Evolutionary conservation across 805 yeast species (phyloP), one percentile per base, ranked within the genome.

Genomic region (Jamesozyma rosinii): DNA sequence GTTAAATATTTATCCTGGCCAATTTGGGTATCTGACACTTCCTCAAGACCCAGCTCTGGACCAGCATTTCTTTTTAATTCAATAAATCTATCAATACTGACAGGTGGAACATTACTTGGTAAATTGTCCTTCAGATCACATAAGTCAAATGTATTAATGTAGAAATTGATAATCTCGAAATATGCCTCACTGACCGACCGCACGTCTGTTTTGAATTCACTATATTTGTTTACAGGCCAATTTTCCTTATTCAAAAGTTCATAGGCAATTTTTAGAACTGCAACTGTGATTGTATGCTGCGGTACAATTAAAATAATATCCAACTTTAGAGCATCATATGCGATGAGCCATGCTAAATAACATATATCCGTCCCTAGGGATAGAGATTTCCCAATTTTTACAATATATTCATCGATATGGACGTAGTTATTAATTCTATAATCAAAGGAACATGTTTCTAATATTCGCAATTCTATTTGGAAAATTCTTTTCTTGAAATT

Each of bases 391-490:
- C 75, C 71, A 49, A 75, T 70, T 51, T 81, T 80, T 17, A 85
- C 71, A 9, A 83, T 69, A 49, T 77, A 72, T 50, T 76, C 79
- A 58, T 86, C 95, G 22, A 77, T 71, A 40, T 76, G 76, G 41
- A 58, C 52, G 33, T 50, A 44, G 37, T 53, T 58, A 45, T 77
- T 77, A 35, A 75, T 71, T 50, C 94, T 71, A 54, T 86, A 85
- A 59, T 88, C 95, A 57, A 88, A 89, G 19, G 82, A 76, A 50
- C 83, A 74, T 1, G 84, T 71, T 55, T 88, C 95, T 50, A 89
- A 66, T 40, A 88, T 67, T 55, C 77, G 79, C 51, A 80, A 78
- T 59, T 88, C 96, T 31, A 81, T 53, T 15, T 67, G 67, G 51
- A 85, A 63, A 2, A 84, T 66, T 33, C 71, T 68, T 51, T 71